Evolutionary conservation across 805 yeast species (phyloP).

Genomic region (Myxozyma monticola): DNA sequence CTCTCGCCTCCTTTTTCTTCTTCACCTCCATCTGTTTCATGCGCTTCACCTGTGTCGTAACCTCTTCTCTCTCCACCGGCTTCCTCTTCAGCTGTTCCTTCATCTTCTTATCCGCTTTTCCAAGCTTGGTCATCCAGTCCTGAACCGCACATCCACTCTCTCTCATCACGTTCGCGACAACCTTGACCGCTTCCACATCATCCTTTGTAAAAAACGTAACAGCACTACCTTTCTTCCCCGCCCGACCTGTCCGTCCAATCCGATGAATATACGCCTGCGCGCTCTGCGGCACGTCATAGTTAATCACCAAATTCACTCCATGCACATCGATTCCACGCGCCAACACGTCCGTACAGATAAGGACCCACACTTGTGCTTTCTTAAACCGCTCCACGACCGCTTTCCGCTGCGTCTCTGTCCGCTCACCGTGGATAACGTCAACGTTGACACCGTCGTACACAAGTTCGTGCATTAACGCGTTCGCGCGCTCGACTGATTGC

Average conservation of each 20-base stretch:
- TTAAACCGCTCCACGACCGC: constrained; percentile 80
- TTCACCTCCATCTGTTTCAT: constrained; percentile 6
- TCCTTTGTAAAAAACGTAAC: constrained; percentile 92
- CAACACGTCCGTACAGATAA: constrained; percentile 93
- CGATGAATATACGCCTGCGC: constrained; percentile 96
- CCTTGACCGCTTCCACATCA: constrained; percentile 71
- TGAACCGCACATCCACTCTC: constrained; percentile 74
- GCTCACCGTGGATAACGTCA: constrained; percentile 93
- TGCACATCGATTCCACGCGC: constrained; percentile 97
- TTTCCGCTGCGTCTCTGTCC: constrained; percentile 85
- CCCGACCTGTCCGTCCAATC: constrained; percentile 98
- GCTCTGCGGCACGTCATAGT: constrained; percentile 92
- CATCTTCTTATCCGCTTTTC: constrained; percentile 65
- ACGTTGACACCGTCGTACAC: constrained; percentile 89
- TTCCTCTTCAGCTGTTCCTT: constrained; percentile 38
- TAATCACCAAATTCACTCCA: constrained; percentile 90
- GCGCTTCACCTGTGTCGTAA: constrained; percentile 36
- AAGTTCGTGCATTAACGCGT: constrained; percentile 90
- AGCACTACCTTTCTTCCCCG: constrained; percentile 81
- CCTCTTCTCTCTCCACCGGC: constrained; percentile 61
- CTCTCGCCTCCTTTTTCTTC: constrained; percentile 4
- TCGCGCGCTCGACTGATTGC: constrained; percentile 90
- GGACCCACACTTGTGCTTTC: constrained; percentile 91
- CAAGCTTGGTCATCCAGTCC: constrained; percentile 76
- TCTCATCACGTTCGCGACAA: constrained; percentile 91